phyloP scores from a whole-genome alignment of 768 basidiomycete genomes.

The Leccinum incarnatum region DNA sequence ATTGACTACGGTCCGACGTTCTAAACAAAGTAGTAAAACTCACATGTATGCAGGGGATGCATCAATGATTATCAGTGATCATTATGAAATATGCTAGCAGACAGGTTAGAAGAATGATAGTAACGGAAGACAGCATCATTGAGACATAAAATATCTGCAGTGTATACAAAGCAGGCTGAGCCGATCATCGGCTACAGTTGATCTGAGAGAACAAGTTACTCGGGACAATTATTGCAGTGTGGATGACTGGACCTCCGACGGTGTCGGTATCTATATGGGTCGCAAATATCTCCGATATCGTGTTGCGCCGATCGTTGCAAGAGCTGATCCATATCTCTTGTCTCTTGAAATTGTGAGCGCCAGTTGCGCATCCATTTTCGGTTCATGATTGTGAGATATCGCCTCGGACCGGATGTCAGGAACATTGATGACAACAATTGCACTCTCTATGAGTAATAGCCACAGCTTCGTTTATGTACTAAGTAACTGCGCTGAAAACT shows the following conservation, averaged over 20 bases:
- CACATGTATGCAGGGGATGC: not conserved
- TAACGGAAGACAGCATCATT: no score
- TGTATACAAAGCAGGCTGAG: no score
- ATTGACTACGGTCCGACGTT: not conserved
- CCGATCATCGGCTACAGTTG: no score
- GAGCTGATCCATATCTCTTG: not conserved
- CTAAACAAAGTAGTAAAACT: not conserved
- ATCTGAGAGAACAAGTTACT: no score
- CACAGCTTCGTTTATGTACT: not conserved
- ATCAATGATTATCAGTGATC: not conserved
- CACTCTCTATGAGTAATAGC: no score
- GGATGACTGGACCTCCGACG: not conserved
- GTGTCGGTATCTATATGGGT: not conserved
- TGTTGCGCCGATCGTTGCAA: not conserved
- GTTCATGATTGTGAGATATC: not conserved
- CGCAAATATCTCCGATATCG: not conserved
- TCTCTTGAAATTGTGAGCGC: no score
- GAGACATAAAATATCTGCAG: no score
- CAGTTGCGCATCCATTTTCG: not conserved
- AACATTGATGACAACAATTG: not conserved
- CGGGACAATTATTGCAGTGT: no score
- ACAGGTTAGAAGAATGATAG: no score
- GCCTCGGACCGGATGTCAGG: no score
- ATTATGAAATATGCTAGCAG: not conserved
- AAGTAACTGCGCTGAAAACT: not conserved